A percentile compares a stretch with the other conserved stretches of the same genome.
Evolutionary conservation across 2,329 filamentous ascomycete genomes (phyloP).

Genomic region (Chaetomiaceae sp.): DNA sequence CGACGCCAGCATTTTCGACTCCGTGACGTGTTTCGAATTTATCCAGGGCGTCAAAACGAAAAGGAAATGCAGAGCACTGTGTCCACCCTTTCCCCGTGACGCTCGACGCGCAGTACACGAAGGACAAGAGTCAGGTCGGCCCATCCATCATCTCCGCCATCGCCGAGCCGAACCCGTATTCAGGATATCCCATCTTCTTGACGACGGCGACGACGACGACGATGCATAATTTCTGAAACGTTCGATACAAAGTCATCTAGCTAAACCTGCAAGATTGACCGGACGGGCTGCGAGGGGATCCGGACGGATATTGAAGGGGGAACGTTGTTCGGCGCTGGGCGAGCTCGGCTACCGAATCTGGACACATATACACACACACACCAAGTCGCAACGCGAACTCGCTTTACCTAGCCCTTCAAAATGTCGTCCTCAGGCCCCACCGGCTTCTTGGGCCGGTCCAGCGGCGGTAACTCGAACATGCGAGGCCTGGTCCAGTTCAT

Average conservation of each 20-base stretch:
- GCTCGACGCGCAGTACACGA: background rate
- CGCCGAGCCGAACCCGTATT: background rate
- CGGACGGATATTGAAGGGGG: background rate
- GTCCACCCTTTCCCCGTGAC: background rate
- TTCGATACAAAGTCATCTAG: background rate
- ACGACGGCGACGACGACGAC: slow-evolving; percentile 15
- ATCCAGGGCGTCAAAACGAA: background rate
- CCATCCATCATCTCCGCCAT: slow-evolving; percentile 7
- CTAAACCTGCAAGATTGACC: background rate
- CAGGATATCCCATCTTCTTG: background rate
- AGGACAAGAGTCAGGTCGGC: background rate
- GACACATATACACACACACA: background rate
- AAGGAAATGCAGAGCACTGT: slow-evolving; percentile 7
- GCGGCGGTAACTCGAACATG: slow-evolving; percentile 62
- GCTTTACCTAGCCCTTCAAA: slow-evolving; percentile 17
- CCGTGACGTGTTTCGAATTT: background rate
- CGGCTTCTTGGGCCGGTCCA: slow-evolving; percentile 63
- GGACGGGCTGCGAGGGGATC: background rate
- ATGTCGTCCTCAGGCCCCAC: slow-evolving; percentile 52
- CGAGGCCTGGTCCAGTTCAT: slow-evolving; percentile 95
- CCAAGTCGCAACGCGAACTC: background rate
- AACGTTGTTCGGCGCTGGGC: background rate
- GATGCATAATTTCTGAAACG: slow-evolving; percentile 15
- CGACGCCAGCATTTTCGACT: background rate
- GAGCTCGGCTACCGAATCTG: background rate